Percentiles rank a stretch among this genome's conserved stretches.
These are phyloP conservation scores for Hydrangea macrophylla DNA, from an alignment of 148 eudicot species.

Conservation along the genomic window DNA sequence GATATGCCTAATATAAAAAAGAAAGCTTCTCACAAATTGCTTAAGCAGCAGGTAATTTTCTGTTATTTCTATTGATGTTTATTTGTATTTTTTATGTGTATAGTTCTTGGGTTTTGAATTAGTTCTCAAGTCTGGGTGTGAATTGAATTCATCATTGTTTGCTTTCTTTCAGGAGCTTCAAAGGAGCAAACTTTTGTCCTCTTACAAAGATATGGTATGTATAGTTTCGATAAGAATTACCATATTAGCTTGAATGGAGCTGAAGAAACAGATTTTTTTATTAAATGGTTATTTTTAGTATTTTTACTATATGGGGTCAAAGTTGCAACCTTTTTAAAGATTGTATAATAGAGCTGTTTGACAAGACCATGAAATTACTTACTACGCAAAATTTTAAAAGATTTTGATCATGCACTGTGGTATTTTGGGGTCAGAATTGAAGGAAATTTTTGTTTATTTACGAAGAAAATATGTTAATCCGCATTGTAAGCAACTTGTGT, in stretches of 20 bases:
- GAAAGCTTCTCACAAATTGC: slow-evolving; percentile 67
- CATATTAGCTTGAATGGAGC: neutral
- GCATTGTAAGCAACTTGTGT: too few species aligned
- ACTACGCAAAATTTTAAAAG: too few species aligned
- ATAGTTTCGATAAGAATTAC: neutral
- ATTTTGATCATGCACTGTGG: too few species aligned
- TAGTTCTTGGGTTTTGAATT: neutral
- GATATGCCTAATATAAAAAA: slow-evolving; percentile 69
- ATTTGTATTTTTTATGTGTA: too few species aligned
- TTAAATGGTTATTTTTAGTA: too few species aligned
- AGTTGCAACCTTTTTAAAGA: too few species aligned
- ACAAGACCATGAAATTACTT: too few species aligned
- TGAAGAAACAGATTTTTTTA: neutral
- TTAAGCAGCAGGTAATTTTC: slow-evolving; percentile 63
- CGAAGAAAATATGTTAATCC: too few species aligned
- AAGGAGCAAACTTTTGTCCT: slow-evolving; percentile 45
- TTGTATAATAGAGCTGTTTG: too few species aligned
- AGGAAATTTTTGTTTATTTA: too few species aligned
- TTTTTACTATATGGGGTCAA: too few species aligned
- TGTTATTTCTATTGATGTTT: slow-evolving; percentile 4
- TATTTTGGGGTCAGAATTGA: too few species aligned
- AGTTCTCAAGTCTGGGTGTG: neutral
- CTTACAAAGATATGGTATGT: slow-evolving; percentile 79
- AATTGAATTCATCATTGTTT: neutral
- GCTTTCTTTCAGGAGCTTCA: slow-evolving; percentile 50